A percentile compares a stretch with the other conserved stretches of the same genome.
Conservation (phyloP, 192 early-diverging fungal species). For the Rhizophagus prolifer region DNA sequence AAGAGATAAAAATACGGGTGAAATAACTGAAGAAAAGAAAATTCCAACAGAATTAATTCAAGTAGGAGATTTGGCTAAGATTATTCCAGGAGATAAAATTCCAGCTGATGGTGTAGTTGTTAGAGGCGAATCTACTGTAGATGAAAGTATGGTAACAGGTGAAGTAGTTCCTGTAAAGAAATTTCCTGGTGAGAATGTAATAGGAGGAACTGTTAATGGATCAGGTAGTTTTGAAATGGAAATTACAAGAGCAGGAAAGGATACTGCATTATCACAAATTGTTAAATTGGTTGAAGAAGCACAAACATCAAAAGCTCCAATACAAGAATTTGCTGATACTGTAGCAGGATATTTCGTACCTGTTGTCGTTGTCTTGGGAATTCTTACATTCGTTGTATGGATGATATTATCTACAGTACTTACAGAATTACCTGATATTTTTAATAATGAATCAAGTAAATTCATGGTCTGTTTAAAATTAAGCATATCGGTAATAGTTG, state of each 20-base stretch:
- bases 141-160: constrained; percentile 96
- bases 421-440: constrained; percentile 40
- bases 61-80: constrained; percentile 77
- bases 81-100: constrained; percentile 91
- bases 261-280: constrained; percentile 91
- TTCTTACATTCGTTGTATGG: constrained; percentile 81
- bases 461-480: constrained; percentile 80
- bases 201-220: constrained; percentile 96
- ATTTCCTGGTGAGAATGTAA: constrained; percentile 58
- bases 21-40: constrained; percentile 56
- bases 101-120: constrained; percentile 86
- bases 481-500: constrained; percentile 92
- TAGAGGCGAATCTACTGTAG: constrained; percentile 73
- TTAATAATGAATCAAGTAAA: constrained; percentile 55
- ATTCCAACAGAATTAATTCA: constrained; percentile 87
- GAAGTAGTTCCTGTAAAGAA: constrained; percentile 84
- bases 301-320: constrained; percentile 92
- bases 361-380: constrained; percentile 68
- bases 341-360: constrained; percentile 95
- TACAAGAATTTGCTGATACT: constrained; percentile 90
- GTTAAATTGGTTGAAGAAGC: constrained; percentile 91
- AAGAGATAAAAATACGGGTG: constrained; percentile 43
- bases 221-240: constrained; percentile 84
- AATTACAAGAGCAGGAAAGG: constrained; percentile 82
- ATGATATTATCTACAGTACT: constrained; percentile 53